phyloP scores from a whole-genome alignment of 1,284 basidiomycete genomes.

The Cutaneotrichosporon daszewskae region DNA sequence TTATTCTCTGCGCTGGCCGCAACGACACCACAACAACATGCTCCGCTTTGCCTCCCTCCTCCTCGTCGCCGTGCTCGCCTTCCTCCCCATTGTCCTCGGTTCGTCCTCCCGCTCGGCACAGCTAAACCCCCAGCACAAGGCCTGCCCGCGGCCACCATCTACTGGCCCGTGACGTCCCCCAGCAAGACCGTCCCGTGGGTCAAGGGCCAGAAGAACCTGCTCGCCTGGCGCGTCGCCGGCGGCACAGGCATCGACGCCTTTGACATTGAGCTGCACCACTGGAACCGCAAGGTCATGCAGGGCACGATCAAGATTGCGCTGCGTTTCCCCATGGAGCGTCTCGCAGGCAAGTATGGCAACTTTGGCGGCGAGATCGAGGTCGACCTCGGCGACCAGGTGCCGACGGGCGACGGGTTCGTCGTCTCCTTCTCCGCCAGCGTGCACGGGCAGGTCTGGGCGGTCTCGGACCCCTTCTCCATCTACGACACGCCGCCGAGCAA shows the following conservation, averaged over 20 bases:
- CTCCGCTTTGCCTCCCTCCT: no score
- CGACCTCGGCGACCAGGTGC: conserved; percentile 31
- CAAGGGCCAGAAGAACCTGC: conserved; percentile 37
- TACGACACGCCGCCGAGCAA: conserved; percentile 16
- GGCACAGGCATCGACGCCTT: conserved; percentile 43
- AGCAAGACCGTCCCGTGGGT: conserved; percentile 39
- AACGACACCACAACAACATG: not conserved
- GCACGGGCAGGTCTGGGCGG: conserved; percentile 40
- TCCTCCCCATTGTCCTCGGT: conserved; percentile 21
- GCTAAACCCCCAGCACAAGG: conserved; percentile 2
- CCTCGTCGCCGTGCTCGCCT: conserved; percentile 3
- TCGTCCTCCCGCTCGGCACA: conserved; percentile 7
- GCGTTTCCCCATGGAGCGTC: conserved; percentile 36
- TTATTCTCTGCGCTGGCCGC: not conserved
- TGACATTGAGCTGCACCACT: conserved; percentile 46
- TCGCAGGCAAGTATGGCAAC: conserved; percentile 32
- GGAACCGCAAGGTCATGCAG: conserved; percentile 38
- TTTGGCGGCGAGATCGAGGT: conserved; percentile 45
- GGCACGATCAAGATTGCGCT: conserved; percentile 42
- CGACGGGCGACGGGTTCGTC: conserved; percentile 37
- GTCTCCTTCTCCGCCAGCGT: conserved; percentile 42
- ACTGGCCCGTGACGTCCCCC: conserved; percentile 44
- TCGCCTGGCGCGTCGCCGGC: conserved; percentile 41
- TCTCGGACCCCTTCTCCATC: conserved; percentile 42
- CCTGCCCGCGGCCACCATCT: conserved; percentile 25